phyloP scores from a whole-genome alignment of 2,329 filamentous ascomycete species.

The Penicillium sp. region DNA sequence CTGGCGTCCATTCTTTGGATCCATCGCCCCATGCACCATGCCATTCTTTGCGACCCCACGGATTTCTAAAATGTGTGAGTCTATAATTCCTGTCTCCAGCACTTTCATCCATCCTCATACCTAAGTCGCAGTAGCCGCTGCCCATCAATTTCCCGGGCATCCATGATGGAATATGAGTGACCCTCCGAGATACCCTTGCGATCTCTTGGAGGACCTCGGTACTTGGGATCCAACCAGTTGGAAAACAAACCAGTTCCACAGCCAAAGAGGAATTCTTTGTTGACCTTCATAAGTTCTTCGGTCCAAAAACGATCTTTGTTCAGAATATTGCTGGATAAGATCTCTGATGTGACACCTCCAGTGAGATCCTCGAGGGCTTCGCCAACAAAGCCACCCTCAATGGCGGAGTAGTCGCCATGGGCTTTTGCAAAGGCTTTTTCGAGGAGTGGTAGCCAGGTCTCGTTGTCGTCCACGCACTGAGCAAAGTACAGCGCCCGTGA shows the following conservation, averaged over 20 bases:
- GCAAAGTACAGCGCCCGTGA: slow-evolving; percentile 77
- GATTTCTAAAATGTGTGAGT: slow-evolving; percentile 57
- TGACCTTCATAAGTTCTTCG: slow-evolving; percentile 75
- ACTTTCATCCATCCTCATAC: slow-evolving; percentile 31
- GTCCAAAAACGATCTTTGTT: slow-evolving; percentile 80
- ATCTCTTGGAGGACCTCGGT: slow-evolving; percentile 36
- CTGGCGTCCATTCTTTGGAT: slow-evolving; percentile 78
- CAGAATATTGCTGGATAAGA: slow-evolving; percentile 48
- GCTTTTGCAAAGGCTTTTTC: slow-evolving; percentile 85
- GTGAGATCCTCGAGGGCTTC: slow-evolving; percentile 61
- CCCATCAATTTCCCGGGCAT: slow-evolving; percentile 60
- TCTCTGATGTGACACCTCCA: slow-evolving; percentile 50
- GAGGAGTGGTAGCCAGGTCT: slow-evolving; percentile 77
- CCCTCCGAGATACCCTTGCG: slow-evolving; percentile 48
- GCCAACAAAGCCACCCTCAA: slow-evolving; percentile 71
- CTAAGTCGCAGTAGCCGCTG: slow-evolving; percentile 63
- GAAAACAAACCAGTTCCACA: slow-evolving; percentile 49
- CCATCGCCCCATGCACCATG: slow-evolving; percentile 79
- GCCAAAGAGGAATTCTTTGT: slow-evolving; percentile 66
- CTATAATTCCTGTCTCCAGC: slow-evolving; percentile 10
- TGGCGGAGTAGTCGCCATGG: slow-evolving; percentile 74
- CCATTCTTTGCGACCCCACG: slow-evolving; percentile 81
- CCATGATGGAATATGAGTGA: slow-evolving; percentile 60
- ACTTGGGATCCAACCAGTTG: slow-evolving; percentile 43
- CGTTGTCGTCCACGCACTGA: slow-evolving; percentile 71